Conservation (phyloP, 192 early-diverging fungal species). For the Rhizoclosmatium globosum region DNA sequence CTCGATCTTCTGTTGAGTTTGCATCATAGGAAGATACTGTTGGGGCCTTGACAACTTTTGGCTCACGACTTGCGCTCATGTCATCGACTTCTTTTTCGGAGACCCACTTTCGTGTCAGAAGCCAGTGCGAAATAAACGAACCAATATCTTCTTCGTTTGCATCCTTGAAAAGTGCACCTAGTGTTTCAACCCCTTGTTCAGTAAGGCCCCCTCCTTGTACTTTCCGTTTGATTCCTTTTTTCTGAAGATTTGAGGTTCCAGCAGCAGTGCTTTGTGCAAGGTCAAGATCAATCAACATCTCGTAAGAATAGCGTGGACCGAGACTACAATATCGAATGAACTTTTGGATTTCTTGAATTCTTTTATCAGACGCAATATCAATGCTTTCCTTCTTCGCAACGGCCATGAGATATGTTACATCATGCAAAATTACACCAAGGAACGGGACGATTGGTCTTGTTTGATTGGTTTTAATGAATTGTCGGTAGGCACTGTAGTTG, state of each 20-base stretch:
- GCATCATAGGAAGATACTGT: background rate
- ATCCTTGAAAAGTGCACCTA: slow-evolving; percentile 46
- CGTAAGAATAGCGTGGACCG: slow-evolving; percentile 70
- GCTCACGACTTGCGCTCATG: slow-evolving; percentile 70
- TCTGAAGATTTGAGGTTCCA: background rate
- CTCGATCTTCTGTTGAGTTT: background rate
- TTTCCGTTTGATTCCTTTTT: slow-evolving; percentile 19
- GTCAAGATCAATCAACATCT: slow-evolving; percentile 50
- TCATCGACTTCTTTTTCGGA: slow-evolving; percentile 81
- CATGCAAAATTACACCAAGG: slow-evolving; percentile 78
- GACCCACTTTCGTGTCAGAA: slow-evolving; percentile 75
- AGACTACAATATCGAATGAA: slow-evolving; percentile 62
- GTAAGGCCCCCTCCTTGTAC: slow-evolving; percentile 33
- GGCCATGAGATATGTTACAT: slow-evolving; percentile 77
- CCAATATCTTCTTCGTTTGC: slow-evolving; percentile 66
- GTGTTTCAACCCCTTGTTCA: slow-evolving; percentile 32
- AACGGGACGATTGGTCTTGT: slow-evolving; percentile 73
- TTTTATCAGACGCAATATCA: slow-evolving; percentile 47
- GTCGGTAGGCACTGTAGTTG: slow-evolving; percentile 78
- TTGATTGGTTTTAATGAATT: slow-evolving; percentile 56
- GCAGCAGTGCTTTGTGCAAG: background rate
- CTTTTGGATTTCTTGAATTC: slow-evolving; percentile 68
- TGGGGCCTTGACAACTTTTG: slow-evolving; percentile 21
- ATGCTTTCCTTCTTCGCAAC: slow-evolving; percentile 66
- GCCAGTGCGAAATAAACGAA: slow-evolving; percentile 72